These are phyloP conservation scores for Tetrapisispora arboricola DNA, from an alignment of 805 yeast species.

Conservation along the genomic window DNA sequence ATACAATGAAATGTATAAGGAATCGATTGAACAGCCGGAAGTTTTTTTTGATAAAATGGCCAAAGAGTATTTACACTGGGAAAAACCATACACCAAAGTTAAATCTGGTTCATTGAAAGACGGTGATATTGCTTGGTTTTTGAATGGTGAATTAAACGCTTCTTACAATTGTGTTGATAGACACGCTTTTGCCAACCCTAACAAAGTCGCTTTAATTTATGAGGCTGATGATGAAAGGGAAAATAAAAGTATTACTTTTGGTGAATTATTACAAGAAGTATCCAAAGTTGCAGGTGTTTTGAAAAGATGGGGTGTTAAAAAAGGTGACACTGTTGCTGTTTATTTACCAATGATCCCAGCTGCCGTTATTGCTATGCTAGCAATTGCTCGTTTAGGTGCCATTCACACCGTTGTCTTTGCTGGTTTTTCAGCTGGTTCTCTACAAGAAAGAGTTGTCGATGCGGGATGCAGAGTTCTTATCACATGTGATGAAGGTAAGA, in stretches of 20 bases:
- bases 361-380: slow-evolving; percentile 88
- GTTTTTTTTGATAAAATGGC: slow-evolving; percentile 76
- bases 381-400: slow-evolving; percentile 90
- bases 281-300: slow-evolving; percentile 80
- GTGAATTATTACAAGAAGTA: slow-evolving; percentile 76
- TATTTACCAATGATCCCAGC: slow-evolving; percentile 98
- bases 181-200: slow-evolving; percentile 81
- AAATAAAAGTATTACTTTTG: slow-evolving; percentile 67
- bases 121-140: slow-evolving; percentile 88
- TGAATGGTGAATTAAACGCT: slow-evolving; percentile 89
- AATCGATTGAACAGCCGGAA: slow-evolving; percentile 76
- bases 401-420: slow-evolving; percentile 94
- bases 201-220: slow-evolving; percentile 74
- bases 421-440: slow-evolving; percentile 89
- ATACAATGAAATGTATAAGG: slow-evolving; percentile 60
- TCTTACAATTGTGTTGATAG: slow-evolving; percentile 90
- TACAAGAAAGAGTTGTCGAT: slow-evolving; percentile 81
- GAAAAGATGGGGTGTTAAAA: slow-evolving; percentile 72
- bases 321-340: slow-evolving; percentile 95
- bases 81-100: slow-evolving; percentile 45
- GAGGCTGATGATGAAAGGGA: slow-evolving; percentile 88
- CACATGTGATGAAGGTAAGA: slow-evolving; percentile 89
- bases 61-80: slow-evolving; percentile 65
- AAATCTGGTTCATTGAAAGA: slow-evolving; percentile 51
- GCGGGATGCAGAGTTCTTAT: slow-evolving; percentile 79